These are phyloP conservation scores for Solanum aculeatissimum DNA, from an alignment of 305 asterid genomes.

Conservation along the genomic window DNA sequence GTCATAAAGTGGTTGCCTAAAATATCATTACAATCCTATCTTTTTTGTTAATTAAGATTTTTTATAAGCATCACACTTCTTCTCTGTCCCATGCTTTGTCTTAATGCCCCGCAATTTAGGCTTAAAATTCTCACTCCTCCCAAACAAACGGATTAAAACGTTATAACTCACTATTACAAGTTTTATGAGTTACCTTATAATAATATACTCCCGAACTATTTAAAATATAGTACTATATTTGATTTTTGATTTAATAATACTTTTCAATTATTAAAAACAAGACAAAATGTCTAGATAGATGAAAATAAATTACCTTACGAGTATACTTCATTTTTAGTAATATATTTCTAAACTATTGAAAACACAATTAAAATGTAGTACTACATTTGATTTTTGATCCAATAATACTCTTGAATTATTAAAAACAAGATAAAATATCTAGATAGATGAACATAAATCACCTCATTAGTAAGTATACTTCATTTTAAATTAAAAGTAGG, in stretches of 20 bases:
- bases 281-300: background rate
- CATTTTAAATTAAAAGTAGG: background rate
- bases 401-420: background rate
- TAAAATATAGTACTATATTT: too few relatives aligned
- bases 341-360: too few relatives aligned
- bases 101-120: slow-evolving; percentile 12
- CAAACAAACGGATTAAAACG: background rate
- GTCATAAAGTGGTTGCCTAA: slow-evolving; percentile 23
- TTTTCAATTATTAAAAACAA: background rate
- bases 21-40: slow-evolving; percentile 19
- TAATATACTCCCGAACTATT: background rate
- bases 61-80: slow-evolving; percentile 2
- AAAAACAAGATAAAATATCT: background rate
- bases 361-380: background rate
- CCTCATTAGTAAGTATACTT: background rate
- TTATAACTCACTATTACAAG: background rate
- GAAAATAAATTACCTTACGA: too few relatives aligned
- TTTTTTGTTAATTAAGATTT: background rate
- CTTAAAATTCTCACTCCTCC: background rate
- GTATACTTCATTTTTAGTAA: background rate
- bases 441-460: background rate
- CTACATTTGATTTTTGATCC: background rate
- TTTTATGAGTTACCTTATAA: background rate
- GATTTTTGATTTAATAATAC: background rate
- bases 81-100: slow-evolving; percentile 25